Evolutionary conservation across 1,139 yeast genomes (phyloP), one percentile per base, ranked within the genome.

Genomic region (Kodamaea fungicola): DNA sequence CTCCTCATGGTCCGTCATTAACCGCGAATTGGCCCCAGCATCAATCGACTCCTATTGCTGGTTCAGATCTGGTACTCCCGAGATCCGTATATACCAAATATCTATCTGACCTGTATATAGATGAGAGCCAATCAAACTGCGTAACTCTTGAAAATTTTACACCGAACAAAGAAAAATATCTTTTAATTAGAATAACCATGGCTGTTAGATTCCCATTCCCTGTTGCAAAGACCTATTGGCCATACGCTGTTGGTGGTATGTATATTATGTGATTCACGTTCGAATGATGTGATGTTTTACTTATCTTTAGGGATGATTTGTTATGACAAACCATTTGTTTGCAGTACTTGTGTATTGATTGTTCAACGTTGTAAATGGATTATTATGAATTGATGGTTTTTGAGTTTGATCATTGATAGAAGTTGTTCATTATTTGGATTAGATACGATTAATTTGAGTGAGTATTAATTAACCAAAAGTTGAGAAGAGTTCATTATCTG

Each of bases 191-290:
- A 24, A 24, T 32, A 16, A 44, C 36, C 38, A 49, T 47, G 52
- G 51, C 49, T 42, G 42, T 46, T 40, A 64, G 57, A 59, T 70
- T 63, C 53, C 62, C 73, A 50, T 68, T 74, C 49, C 76, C 76
- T 51, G 67, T 70, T 48, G 59, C 67, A 49, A 71, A 70, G 53
- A 55, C 60, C 49, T 66, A 59, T 62, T 71, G 76, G 76, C 76
- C 76, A 52, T 71, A 67, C 47, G 73, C 68, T 42, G 62, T 64
- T 51, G 76, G 76, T 56, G 75, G 76, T 71, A 71, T 61, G 76
- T 71, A 62, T 16, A 16, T 16, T 16, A 16, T 16, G 3, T 16
- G 19, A 16, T 16, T 16, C 19, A 16, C 19, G 19, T 16, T 16
- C 3, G 19, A 16, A 16, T 16, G 19, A 16, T 16, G 19, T 16